Percentiles rank a stretch among this genome's conserved stretches.
Conservation (phyloP, 1,284 basidiomycete genomes). For the Austroboletus rostrupii region DNA sequence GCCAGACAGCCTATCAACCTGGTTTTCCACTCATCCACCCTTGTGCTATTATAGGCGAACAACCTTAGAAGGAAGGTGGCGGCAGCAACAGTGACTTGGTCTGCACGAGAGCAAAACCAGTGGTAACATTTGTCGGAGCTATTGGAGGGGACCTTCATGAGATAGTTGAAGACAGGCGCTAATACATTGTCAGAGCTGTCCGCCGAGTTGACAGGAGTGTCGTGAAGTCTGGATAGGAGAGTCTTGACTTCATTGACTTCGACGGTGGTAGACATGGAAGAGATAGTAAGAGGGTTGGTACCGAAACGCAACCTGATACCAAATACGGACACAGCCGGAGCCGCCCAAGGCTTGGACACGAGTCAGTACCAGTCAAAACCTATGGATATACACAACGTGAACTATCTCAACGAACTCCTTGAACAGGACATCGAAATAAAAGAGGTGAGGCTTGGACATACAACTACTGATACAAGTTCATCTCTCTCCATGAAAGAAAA, state of each 20-base stretch:
- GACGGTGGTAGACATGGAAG: slow-evolving; percentile 26
- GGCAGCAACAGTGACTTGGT: slow-evolving; percentile 49
- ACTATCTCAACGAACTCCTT: slow-evolving; percentile 48
- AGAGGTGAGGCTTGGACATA: slow-evolving; percentile 39
- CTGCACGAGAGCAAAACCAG: slow-evolving; percentile 69
- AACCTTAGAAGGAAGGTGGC: slow-evolving; percentile 78
- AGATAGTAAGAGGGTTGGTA: not conserved
- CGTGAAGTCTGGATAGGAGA: slow-evolving; percentile 49
- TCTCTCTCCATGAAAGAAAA: slow-evolving; percentile 49
- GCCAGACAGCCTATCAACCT: slow-evolving; percentile 53
- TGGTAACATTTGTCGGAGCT: slow-evolving; percentile 45
- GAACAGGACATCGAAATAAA: slow-evolving; percentile 49
- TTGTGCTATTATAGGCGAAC: slow-evolving; percentile 67
- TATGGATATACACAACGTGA: slow-evolving; percentile 58
- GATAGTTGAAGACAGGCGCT: slow-evolving; percentile 49
- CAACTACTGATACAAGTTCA: slow-evolving; percentile 19
- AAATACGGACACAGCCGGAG: slow-evolving; percentile 7
- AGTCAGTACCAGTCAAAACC: slow-evolving; percentile 10
- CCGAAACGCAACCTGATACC: not conserved
- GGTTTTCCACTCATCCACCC: slow-evolving; percentile 61
- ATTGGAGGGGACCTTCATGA: slow-evolving; percentile 44
- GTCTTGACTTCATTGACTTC: slow-evolving; percentile 37
- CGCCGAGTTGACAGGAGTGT: slow-evolving; percentile 49
- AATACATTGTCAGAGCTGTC: slow-evolving; percentile 50
- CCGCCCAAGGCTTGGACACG: not conserved